Evolutionary conservation across 1,284 basidiomycete genomes (phyloP), one percentile per base, ranked within the genome.

Genomic region (Caloboletus firmus): DNA sequence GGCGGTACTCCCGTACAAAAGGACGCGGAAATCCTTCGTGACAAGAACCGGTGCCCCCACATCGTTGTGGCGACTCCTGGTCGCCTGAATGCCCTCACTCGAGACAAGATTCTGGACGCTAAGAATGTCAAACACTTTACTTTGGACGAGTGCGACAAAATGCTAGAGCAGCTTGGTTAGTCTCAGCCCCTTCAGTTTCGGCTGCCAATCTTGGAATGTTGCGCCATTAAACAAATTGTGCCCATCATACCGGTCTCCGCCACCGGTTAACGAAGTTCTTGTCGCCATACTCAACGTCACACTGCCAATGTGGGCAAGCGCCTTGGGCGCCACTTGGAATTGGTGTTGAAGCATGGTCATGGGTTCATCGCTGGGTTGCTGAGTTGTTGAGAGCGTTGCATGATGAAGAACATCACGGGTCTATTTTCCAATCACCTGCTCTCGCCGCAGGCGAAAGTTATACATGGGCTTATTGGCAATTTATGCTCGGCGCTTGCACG

Each of bases 151-250:
- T 99, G 97, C 82, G 97, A 99, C 85, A 99, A 99, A 87, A 98
- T 99, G 93, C 89, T 99, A 73, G 97, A 99, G 84, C 91, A 95
- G 87, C 94, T 99, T 79, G 95, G 95, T 98, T 89, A 96, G 95
- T 97, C 81, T 67, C 64, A 64, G 66, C 66, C 66, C 62, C 76
- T 82, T 79, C 84, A 80, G 80, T 85, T 82, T 76, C 74, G 78
- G 76, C 76, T 74, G 70, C 71, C 55, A 59, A 52, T 65, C 67
- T 63, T 66, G 64, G 64, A 42, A 72, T 74, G 67, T 70, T 71
- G 70, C 73, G 68, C 74, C 73, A 64, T 71, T 78, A 74, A 67
- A 74, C 70, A 52, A 59, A 51, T 58, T 76, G 74, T 69, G 62
- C 74, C 72, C 65, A 64, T 74, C 62, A 45, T 65, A 64, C 72